Evolutionary conservation across 176 grass and related monocot genomes (phyloP).

Genomic region (Cenchrus americanus): DNA sequence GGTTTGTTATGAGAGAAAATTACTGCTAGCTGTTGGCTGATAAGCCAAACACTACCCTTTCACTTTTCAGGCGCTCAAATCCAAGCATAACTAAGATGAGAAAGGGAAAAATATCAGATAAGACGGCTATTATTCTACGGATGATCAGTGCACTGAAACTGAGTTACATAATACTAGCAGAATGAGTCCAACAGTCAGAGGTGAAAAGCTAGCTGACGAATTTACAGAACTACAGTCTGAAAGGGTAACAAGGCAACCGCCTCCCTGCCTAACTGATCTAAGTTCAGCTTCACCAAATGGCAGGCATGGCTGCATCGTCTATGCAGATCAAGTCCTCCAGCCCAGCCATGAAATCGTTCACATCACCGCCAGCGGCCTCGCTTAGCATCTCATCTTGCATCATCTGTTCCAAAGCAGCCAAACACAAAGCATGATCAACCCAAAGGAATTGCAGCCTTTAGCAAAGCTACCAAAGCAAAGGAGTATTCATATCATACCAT

Average conservation of each 20-base stretch:
- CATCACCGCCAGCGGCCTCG: conserved; percentile 43
- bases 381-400: conserved; percentile 54
- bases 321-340: conserved; percentile 67
- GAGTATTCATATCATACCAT: conserved; percentile 47
- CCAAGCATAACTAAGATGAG: neutral
- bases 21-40: no score
- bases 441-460: neutral
- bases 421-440: neutral
- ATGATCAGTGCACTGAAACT: conserved; percentile 28
- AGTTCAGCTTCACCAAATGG: conserved; percentile 49
- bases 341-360: conserved; percentile 64
- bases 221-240: conserved; percentile 49
- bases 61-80: neutral
- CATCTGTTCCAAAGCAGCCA: conserved; percentile 47
- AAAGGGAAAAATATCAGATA: neutral
- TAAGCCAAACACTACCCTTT: no score
- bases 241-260: neutral
- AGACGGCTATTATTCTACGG: neutral
- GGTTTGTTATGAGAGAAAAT: no score
- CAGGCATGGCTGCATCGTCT: conserved; percentile 52
- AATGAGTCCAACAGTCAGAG: conserved; percentile 28
- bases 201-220: conserved; percentile 31
- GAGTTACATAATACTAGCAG: conserved; percentile 15
- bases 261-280: conserved; percentile 25
- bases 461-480: neutral